Evolutionary conservation across 148 eudicot species (phyloP).

Genomic region (Vaccinium myrtillus): DNA sequence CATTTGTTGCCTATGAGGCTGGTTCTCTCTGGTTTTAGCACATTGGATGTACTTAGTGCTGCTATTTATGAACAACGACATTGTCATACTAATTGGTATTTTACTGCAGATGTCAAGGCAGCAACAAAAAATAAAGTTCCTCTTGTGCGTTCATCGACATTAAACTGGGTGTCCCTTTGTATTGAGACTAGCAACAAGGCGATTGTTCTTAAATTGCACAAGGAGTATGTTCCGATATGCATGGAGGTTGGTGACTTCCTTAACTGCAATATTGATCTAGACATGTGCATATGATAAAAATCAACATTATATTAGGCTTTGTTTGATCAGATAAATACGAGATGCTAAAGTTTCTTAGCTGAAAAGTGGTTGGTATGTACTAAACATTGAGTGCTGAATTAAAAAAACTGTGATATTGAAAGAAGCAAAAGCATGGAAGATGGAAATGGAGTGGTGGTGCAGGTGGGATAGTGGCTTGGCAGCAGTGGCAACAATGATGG

Average conservation of each 20-base stretch:
- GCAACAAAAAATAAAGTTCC: conserved; percentile 97
- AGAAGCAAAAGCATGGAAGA: background rate
- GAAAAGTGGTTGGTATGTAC: background rate
- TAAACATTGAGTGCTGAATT: background rate
- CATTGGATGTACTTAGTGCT: conserved; percentile 1
- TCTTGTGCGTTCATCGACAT: conserved; percentile 81
- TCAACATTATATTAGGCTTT: background rate
- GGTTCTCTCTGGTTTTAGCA: background rate
- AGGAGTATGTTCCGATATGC: conserved; percentile 92
- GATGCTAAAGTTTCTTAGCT: background rate
- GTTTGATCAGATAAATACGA: background rate
- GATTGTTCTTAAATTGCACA: conserved; percentile 77
- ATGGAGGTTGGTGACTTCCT: conserved; percentile 79
- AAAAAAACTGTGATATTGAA: background rate
- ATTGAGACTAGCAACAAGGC: conserved; percentile 89
- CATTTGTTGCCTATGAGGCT: background rate
- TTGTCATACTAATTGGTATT: conserved; percentile 2
- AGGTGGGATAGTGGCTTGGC: background rate
- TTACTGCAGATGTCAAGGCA: conserved; percentile 68
- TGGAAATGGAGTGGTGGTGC: background rate
- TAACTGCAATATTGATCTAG: background rate
- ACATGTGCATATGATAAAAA: background rate
- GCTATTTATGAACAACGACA: background rate
- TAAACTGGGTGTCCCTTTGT: conserved; percentile 89
- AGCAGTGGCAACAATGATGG: background rate